These are phyloP conservation scores for Phymatotrichopsis omnivora DNA, from an alignment of 2,329 filamentous ascomycete species.

Conservation along the genomic window DNA sequence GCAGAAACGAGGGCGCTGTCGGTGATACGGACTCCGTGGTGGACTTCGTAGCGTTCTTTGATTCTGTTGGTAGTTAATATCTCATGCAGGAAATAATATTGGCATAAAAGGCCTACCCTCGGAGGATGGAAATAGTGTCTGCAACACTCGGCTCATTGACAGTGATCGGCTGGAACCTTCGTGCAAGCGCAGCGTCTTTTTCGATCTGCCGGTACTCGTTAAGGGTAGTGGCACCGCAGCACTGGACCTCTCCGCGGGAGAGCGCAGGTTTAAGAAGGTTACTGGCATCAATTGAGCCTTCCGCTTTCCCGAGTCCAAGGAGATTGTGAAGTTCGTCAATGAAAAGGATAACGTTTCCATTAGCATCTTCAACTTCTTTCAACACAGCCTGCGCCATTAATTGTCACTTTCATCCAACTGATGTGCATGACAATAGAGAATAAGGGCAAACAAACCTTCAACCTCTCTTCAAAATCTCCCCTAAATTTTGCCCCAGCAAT, in stretches of 20 bases:
- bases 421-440: not conserved
- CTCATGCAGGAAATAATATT: not conserved
- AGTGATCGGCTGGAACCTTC: slow-evolving; percentile 86
- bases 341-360: slow-evolving; percentile 86
- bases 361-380: slow-evolving; percentile 78
- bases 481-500: slow-evolving; percentile 94
- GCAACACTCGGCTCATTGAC: slow-evolving; percentile 87
- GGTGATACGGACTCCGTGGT: slow-evolving; percentile 90
- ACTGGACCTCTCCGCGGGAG: slow-evolving; percentile 87
- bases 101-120: slow-evolving; percentile 40
- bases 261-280: slow-evolving; percentile 89
- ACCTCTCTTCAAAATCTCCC: slow-evolving; percentile 87
- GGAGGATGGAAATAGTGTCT: slow-evolving; percentile 87
- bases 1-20: slow-evolving; percentile 87
- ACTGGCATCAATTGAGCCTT: slow-evolving; percentile 92
- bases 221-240: slow-evolving; percentile 87
- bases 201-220: slow-evolving; percentile 89
- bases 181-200: slow-evolving; percentile 85
- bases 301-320: slow-evolving; percentile 83
- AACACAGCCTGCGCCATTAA: slow-evolving; percentile 47
- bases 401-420: not conserved
- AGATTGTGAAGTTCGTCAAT: slow-evolving; percentile 90
- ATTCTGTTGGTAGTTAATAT: slow-evolving; percentile 44
- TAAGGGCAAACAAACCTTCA: slow-evolving; percentile 50
- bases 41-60: slow-evolving; percentile 95